Base-by-base conservation (phyloP, 2,329 filamentous ascomycete genomes). In the Sporothrix schenckii region DNA sequence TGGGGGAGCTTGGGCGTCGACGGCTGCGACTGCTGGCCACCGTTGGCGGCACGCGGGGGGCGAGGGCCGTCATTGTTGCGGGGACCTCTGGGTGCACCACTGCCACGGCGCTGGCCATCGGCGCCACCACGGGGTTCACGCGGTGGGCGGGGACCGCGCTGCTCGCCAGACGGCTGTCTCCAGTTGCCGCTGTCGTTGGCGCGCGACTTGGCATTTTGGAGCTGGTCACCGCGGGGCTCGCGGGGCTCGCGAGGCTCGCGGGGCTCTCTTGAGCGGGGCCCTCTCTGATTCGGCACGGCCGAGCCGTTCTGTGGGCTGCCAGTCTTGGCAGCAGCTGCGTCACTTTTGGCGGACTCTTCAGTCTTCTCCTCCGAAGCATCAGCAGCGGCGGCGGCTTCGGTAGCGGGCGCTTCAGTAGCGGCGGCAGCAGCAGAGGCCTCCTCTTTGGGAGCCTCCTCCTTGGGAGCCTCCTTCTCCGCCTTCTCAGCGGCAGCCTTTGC, bases 101-200 rank as follows among this genome's bases (percentile, higher is more conserved):
- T 47, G 44, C 70, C 69, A 10, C 72, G 69, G 54, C 70, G 70
- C 27, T 47, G 66, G 54, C 70, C 77, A 41, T 80, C 82, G 71
- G 82, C 76, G 74, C 82, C 81, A 73, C n/a, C 80, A 79, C 79
- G 77, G 72, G 81, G 76, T 74, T 66, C 63, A 24, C 58, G 60
- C 49, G 56, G 68, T n/a, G 49, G n/a, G 39, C 69, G 69, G 44
- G 61, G 39, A 44, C 83, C 81, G 73, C 83, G 81, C 68, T 82
- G 80, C 41, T 85, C 85, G 68, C 80, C 81, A 16, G 84, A 81
- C 56, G 84, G 78, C 72, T 83, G 81, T 79, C 88, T 84, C 88
- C 88, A 90, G 80, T 84, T 89, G 67, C 85, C 85, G 71, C 84
- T 83, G 74, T 90, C 88, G 34, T 81, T 75, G 65, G 86, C 85